A percentile compares a stretch with the other conserved stretches of the same genome.
Conservation (phyloP, 129 eudicot species). For the Pulicaria dysenterica region DNA sequence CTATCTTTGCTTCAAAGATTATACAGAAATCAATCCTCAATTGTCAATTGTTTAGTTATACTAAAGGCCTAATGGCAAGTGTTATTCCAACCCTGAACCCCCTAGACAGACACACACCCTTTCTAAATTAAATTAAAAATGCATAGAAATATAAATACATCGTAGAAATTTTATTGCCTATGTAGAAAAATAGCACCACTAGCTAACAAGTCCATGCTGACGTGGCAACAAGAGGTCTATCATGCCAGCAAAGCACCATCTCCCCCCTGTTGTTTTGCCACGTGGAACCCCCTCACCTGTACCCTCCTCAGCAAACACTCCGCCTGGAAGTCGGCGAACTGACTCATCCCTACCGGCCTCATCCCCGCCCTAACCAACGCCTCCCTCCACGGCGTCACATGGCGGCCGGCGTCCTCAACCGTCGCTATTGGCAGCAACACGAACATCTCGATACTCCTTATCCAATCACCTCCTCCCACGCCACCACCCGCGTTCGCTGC, state of each 20-base stretch:
- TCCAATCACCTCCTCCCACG: conserved; percentile 55
- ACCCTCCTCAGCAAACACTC: conserved; percentile 74
- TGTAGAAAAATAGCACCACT: not conserved
- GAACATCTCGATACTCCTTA: conserved; percentile 63
- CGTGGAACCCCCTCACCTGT: conserved; percentile 81
- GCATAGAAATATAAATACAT: not conserved
- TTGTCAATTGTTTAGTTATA: too few species aligned
- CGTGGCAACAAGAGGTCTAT: conserved; percentile 78
- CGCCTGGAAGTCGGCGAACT: conserved; percentile 85
- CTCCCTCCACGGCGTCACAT: conserved; percentile 71
- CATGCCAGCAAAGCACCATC: conserved; percentile 98
- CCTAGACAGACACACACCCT: too few species aligned
- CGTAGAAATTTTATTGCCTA: conserved; percentile 20
- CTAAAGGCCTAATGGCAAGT: too few species aligned
- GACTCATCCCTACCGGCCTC: conserved; percentile 72
- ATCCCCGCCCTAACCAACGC: conserved; percentile 67
- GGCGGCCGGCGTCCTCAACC: conserved; percentile 66
- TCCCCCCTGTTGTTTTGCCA: conserved; percentile 68
- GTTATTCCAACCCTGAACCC: too few species aligned
- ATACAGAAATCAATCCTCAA: not conserved
- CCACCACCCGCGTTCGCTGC: conserved; percentile 56
- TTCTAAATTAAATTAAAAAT: not conserved
- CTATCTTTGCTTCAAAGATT: not conserved
- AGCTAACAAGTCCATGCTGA: conserved; percentile 81
- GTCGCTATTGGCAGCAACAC: conserved; percentile 62